Percentiles rank a stretch among this genome's conserved stretches.
These are phyloP conservation scores for Aspergillus biplanus DNA, from an alignment of 495 filamentous ascomycete genomes.

Conservation along the genomic window DNA sequence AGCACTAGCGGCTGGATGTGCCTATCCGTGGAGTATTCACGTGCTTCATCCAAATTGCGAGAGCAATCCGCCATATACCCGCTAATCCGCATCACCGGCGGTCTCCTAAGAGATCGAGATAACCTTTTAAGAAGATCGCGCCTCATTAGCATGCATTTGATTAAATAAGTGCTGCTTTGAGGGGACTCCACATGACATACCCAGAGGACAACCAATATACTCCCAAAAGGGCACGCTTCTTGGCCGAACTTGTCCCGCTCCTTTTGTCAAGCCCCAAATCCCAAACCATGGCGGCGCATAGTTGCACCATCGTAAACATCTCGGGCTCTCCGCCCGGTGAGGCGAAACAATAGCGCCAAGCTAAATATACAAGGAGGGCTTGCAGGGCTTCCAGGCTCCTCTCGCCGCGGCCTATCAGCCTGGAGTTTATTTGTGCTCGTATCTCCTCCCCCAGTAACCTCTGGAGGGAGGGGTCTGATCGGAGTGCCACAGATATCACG, in stretches of 20 bases:
- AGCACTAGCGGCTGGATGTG: too few relatives aligned
- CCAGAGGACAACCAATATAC: conserved; percentile 29
- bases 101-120: too few relatives aligned
- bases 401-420: conserved; percentile 26
- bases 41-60: too few relatives aligned
- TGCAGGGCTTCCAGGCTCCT: conserved; percentile 30
- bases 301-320: conserved; percentile 28
- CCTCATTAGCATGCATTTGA: too few relatives aligned
- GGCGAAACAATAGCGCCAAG: conserved; percentile 30
- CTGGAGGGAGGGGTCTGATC: conserved; percentile 25
- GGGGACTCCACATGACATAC: conserved; percentile 2
- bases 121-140: too few relatives aligned
- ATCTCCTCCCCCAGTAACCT: conserved; percentile 26
- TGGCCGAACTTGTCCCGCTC: conserved; percentile 19
- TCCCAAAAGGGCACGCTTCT: conserved; percentile 29
- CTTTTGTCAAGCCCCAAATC: conserved; percentile 30
- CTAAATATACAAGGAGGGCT: conserved; percentile 26
- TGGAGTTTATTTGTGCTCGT: conserved; percentile 27
- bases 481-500: conserved; percentile 26
- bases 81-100: too few relatives aligned
- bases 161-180: too few relatives aligned
- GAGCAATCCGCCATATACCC: too few relatives aligned
- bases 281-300: conserved; percentile 27
- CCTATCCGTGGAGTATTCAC: too few relatives aligned
- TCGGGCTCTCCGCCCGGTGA: conserved; percentile 27